Percentiles rank a stretch among this genome's conserved stretches.
phyloP scores from a whole-genome alignment of 2,329 filamentous ascomycete genomes.

The Exophiala sp. region DNA sequence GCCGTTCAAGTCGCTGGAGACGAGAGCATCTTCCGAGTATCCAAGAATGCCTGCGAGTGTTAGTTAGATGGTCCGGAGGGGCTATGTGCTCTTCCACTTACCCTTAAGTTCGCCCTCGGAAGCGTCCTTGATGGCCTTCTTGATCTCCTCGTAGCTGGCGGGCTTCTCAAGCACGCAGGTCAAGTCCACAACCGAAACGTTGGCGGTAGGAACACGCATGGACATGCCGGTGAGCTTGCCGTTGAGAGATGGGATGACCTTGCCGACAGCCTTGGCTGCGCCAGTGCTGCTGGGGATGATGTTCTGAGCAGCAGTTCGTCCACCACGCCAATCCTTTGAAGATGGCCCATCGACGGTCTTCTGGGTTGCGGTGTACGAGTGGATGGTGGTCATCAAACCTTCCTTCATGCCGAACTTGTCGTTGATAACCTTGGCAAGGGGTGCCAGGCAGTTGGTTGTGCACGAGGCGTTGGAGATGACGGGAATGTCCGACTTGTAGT shows the following conservation, averaged over 20 bases:
- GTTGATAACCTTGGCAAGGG: slow-evolving; percentile 98
- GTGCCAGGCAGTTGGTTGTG: slow-evolving; percentile 99
- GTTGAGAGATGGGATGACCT: slow-evolving; percentile 96
- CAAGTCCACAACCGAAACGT: slow-evolving; percentile 98
- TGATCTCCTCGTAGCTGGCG: slow-evolving; percentile 73
- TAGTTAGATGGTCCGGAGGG: slow-evolving; percentile 20
- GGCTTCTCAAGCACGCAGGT: slow-evolving; percentile 90
- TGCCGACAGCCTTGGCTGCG: slow-evolving; percentile 99
- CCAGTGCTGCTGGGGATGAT: slow-evolving; percentile 99
- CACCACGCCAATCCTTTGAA: slow-evolving; percentile 98
- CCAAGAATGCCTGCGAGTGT: slow-evolving; percentile 65
- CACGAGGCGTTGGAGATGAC: slow-evolving; percentile 99
- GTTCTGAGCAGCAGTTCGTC: slow-evolving; percentile 97
- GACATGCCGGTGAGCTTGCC: slow-evolving; percentile 99
- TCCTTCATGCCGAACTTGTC: slow-evolving; percentile 97
- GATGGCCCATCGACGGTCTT: slow-evolving; percentile 99
- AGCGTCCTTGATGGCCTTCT: slow-evolving; percentile 81
- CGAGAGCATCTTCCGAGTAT: slow-evolving; percentile 96
- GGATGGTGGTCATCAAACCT: slow-evolving; percentile 99
- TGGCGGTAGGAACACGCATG: slow-evolving; percentile 97
- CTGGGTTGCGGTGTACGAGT: slow-evolving; percentile 99
- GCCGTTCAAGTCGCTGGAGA: slow-evolving; percentile 90
- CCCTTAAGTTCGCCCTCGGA: slow-evolving; percentile 79
- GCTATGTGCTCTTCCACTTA: slow-evolving; percentile 40
- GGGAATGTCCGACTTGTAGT: slow-evolving; percentile 81